phyloP scores from a whole-genome alignment of 2,329 filamentous ascomycete genomes.

The Raffaelea albimanens region DNA sequence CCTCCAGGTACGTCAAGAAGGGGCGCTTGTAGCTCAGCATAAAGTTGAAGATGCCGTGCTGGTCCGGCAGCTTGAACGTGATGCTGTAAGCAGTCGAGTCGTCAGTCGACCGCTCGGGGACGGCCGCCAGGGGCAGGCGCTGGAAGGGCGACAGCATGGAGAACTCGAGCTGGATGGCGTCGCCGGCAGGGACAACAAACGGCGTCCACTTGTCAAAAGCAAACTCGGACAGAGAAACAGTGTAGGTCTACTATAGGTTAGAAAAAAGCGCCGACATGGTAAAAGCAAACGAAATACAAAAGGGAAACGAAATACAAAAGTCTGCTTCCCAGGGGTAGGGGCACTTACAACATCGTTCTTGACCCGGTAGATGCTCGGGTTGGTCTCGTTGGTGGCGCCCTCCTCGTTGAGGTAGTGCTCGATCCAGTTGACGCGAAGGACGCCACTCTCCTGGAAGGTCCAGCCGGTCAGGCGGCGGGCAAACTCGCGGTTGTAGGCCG shows the following conservation, averaged over 20 bases:
- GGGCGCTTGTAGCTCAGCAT: conserved; percentile 93
- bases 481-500: conserved; percentile 75
- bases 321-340: too few species aligned
- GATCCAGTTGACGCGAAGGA: conserved; percentile 74
- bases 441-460: conserved; percentile 90
- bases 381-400: conserved; percentile 48
- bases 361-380: conserved; percentile 85
- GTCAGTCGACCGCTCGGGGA: conserved; percentile 40
- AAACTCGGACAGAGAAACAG: conserved; percentile 84
- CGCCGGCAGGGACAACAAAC: conserved; percentile 59
- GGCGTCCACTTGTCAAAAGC: conserved; percentile 63
- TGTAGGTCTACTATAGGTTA: conserved; percentile 58
- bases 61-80: conserved; percentile 79
- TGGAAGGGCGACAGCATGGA: conserved; percentile 98
- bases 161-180: conserved; percentile 88
- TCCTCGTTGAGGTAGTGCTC: conserved; percentile 63
- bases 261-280: neutral
- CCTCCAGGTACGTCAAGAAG: conserved; percentile 79
- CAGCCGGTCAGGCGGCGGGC: conserved; percentile 80
- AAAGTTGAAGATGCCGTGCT: conserved; percentile 99
- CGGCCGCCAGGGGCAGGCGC: conserved; percentile 60
- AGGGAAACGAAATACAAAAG: neutral
- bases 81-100: conserved; percentile 66
- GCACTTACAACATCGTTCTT: conserved; percentile 89
- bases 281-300: neutral